Conservation (phyloP, 2,329 filamentous ascomycete genomes). For the Aspergillus ochraceus region DNA sequence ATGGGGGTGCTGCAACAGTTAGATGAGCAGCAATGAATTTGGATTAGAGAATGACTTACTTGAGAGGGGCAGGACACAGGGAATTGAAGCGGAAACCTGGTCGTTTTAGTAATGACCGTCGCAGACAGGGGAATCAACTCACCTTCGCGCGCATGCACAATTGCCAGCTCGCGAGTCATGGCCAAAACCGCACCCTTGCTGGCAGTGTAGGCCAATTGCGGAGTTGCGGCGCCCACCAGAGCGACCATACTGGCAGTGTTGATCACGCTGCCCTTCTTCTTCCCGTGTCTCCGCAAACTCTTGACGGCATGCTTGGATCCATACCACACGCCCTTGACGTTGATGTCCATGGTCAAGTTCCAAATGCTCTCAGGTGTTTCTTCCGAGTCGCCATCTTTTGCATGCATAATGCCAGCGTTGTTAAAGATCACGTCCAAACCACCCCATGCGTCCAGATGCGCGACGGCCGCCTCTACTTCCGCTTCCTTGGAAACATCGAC, state of each 20-base stretch:
- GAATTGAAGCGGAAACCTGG: constrained; percentile 79
- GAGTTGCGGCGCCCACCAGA: constrained; percentile 80
- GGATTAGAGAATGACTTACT: constrained; percentile 46
- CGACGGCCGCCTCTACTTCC: constrained; percentile 73
- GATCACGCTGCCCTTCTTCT: constrained; percentile 79
- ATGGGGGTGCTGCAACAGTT: constrained; percentile 67
- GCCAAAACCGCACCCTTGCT: constrained; percentile 91
- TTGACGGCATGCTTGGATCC: constrained; percentile 89
- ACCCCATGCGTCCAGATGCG: constrained; percentile 77
- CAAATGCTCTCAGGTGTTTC: constrained; percentile 87
- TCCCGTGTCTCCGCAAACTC: constrained; percentile 74
- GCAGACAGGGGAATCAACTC: neutral
- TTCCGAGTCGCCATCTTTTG: constrained; percentile 74
- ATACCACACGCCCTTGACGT: constrained; percentile 98
- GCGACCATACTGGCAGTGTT: constrained; percentile 91
- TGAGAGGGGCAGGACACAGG: constrained; percentile 85
- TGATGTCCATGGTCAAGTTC: constrained; percentile 91
- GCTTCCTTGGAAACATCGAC: constrained; percentile 81
- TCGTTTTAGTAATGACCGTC: neutral
- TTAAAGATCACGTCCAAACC: constrained; percentile 93
- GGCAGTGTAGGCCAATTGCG: constrained; percentile 89
- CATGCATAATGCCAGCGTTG: constrained; percentile 97
- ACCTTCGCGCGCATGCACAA: constrained; percentile 83
- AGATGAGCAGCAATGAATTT: neutral
- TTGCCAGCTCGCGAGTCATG: constrained; percentile 84